Conservation (phyloP, 2,329 filamentous ascomycete genomes). For the Ophiostoma quercus region DNA sequence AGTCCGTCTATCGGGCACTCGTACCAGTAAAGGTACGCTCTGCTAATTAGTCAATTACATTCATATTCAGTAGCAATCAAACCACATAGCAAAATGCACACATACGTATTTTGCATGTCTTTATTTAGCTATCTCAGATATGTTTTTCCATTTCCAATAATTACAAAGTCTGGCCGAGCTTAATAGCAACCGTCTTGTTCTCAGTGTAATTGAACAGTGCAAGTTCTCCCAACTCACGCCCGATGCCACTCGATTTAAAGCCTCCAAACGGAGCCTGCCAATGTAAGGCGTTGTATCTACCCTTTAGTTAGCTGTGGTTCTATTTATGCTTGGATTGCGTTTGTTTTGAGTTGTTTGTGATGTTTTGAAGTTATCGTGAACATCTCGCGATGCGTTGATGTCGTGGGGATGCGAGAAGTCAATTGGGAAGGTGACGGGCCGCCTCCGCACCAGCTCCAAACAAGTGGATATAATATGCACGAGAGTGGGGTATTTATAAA, state of each 20-base stretch:
- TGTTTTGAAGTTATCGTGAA: not conserved
- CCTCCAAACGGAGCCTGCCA: conserved; percentile 59
- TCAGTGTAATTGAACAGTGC: conserved; percentile 64
- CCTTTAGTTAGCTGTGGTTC: not conserved
- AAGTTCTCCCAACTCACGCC: conserved; percentile 67
- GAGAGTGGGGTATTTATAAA: not conserved
- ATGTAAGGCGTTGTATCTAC: conserved; percentile 62
- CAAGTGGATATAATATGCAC: not conserved
- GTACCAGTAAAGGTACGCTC: too few species aligned
- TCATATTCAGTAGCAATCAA: too few species aligned
- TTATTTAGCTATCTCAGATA: too few species aligned
- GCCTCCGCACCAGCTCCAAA: not conserved
- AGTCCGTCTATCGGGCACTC: too few species aligned
- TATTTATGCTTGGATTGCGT: not conserved
- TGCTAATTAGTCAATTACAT: too few species aligned
- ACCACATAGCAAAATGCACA: too few species aligned
- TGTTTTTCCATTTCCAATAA: too few species aligned
- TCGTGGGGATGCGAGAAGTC: not conserved
- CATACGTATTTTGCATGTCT: too few species aligned
- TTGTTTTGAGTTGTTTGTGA: conserved; percentile 25
- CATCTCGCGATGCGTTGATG: not conserved
- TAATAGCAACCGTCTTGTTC: conserved; percentile 60
- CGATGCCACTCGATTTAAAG: conserved; percentile 73
- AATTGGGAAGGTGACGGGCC: not conserved
- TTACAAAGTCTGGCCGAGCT: conserved; percentile 32